Conservation (phyloP, 495 filamentous ascomycete species). For the Daldinia bambusicola region DNA sequence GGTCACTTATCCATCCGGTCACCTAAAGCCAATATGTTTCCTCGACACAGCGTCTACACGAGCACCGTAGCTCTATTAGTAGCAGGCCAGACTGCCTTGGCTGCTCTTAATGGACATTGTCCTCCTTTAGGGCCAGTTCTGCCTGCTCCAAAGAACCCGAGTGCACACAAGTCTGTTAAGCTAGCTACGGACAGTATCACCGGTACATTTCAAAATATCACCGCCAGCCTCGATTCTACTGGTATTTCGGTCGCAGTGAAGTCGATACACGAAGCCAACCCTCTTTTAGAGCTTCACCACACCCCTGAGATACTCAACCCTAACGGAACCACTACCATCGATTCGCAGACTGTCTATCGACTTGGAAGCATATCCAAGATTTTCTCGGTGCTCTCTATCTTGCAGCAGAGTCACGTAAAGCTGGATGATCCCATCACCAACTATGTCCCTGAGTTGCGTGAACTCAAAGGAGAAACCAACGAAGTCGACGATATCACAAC, state of each 20-base stretch:
- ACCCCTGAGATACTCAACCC: conserved; percentile 46
- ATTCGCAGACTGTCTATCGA: conserved; percentile 61
- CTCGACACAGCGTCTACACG: neutral
- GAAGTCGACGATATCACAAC: conserved; percentile 44
- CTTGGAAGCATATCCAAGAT: conserved; percentile 65
- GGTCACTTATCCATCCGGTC: neutral
- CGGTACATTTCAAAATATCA: conserved; percentile 31
- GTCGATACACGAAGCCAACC: conserved; percentile 50
- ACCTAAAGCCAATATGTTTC: conserved; percentile 20
- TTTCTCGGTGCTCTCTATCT: conserved; percentile 56
- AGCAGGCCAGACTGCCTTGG: conserved; percentile 28
- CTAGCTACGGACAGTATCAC: conserved; percentile 24
- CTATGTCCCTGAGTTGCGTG: conserved; percentile 55
- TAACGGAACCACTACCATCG: conserved; percentile 48
- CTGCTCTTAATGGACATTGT: conserved; percentile 48
- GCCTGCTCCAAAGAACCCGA: conserved; percentile 43
- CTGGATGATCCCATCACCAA: conserved; percentile 60
- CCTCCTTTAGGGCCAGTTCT: conserved; percentile 51
- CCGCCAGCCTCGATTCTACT: conserved; percentile 38
- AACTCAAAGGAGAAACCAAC: conserved; percentile 42
- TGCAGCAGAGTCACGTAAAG: conserved; percentile 52
- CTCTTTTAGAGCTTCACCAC: conserved; percentile 48
- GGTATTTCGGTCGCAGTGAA: conserved; percentile 51
- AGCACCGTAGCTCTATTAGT: conserved; percentile 3
- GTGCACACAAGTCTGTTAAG: conserved; percentile 34